Evolutionary conservation across 768 basidiomycete species (phyloP).

Genomic region (Russula earlei): DNA sequence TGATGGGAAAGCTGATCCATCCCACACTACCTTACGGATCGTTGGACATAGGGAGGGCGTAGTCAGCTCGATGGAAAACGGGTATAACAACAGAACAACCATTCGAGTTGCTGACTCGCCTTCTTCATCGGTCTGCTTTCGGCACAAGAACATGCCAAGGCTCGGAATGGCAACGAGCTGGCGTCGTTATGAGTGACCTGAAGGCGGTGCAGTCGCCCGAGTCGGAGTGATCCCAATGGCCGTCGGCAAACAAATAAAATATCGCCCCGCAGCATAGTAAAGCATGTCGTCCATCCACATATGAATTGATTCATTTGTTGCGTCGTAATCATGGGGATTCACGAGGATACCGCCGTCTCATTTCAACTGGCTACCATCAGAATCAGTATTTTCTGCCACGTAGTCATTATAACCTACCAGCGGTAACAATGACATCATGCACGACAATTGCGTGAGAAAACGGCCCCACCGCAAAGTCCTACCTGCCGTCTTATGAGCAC

Average conservation of each 20-base stretch:
- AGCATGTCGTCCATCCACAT: too few relatives aligned
- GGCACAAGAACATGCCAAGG: neutral
- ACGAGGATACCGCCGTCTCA: neutral
- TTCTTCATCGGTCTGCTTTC: neutral
- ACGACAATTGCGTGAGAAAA: neutral
- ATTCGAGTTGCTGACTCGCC: neutral
- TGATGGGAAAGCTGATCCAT: too few relatives aligned
- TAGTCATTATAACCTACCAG: neutral
- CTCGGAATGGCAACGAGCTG: too few relatives aligned
- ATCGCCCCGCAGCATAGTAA: too few relatives aligned
- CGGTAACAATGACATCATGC: slow-evolving; percentile 6
- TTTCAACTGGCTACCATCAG: neutral
- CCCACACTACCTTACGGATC: too few relatives aligned
- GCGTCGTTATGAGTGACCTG: neutral
- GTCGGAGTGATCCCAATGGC: too few relatives aligned
- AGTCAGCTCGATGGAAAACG: neutral
- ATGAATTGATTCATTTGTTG: too few relatives aligned
- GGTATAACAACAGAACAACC: too few relatives aligned
- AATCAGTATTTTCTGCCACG: neutral
- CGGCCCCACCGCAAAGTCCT: slow-evolving; percentile 15
- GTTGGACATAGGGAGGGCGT: neutral
- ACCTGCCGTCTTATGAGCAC: neutral
- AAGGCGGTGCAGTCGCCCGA: too few relatives aligned
- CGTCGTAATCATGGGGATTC: neutral
- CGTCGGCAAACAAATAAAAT: too few relatives aligned